phyloP scores from a whole-genome alignment of 257 asterid genomes.

The Henckelia pumila region DNA sequence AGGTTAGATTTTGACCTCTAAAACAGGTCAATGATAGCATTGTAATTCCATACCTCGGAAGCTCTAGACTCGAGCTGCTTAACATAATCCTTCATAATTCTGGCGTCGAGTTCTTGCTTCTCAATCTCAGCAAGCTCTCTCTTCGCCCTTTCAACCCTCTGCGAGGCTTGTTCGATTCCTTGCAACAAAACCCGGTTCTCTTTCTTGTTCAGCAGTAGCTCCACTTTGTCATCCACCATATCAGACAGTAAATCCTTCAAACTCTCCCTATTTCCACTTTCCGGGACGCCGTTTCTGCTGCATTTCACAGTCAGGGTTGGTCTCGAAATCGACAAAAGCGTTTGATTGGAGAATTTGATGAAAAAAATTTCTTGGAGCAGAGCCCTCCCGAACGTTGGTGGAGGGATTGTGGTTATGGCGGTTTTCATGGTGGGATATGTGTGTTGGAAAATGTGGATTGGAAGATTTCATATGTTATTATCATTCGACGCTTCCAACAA shows the following conservation, averaged over 20 bases:
- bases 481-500: too few species aligned
- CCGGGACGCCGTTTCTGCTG: slow-evolving; percentile 41
- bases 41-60: slow-evolving; percentile 51
- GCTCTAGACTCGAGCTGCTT: slow-evolving; percentile 69
- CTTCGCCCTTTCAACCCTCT: slow-evolving; percentile 74
- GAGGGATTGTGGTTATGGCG: slow-evolving; percentile 27
- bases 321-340: slow-evolving; percentile 26
- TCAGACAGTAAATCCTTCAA: slow-evolving; percentile 61
- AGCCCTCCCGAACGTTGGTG: slow-evolving; percentile 26
- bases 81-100: slow-evolving; percentile 51
- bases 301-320: slow-evolving; percentile 40
- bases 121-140: slow-evolving; percentile 71
- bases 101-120: slow-evolving; percentile 76
- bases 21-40: neutral
- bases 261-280: slow-evolving; percentile 29
- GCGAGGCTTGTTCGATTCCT: slow-evolving; percentile 77
- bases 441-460: neutral
- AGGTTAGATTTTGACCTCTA: neutral
- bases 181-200: slow-evolving; percentile 71
- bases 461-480: too few species aligned
- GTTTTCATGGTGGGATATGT: slow-evolving; percentile 32
- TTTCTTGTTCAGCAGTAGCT: slow-evolving; percentile 62
- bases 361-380: slow-evolving; percentile 23
- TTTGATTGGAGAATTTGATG: slow-evolving; percentile 19
- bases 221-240: slow-evolving; percentile 71